Conservation (phyloP, 2,329 filamentous ascomycete species). For the Zasmidium cellare region DNA sequence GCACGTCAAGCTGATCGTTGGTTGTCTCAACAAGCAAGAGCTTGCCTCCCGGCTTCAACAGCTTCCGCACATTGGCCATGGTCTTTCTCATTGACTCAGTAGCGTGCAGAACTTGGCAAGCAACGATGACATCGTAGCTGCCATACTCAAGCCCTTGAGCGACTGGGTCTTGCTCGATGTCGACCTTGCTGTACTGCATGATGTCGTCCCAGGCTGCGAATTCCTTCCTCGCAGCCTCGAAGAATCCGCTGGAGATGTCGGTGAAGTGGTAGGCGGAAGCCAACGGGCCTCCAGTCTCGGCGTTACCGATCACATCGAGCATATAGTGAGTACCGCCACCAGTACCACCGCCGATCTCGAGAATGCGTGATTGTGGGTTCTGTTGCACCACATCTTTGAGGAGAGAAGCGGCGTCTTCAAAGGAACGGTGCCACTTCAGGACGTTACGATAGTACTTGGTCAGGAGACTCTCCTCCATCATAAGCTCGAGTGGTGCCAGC, state of each 20-base stretch:
- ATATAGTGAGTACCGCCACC: conserved; percentile 42
- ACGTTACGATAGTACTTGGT: too few species aligned
- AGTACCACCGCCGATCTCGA: conserved; percentile 50
- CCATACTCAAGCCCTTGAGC: conserved; percentile 37
- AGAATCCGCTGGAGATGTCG: conserved; percentile 45
- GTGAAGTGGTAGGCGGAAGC: conserved; percentile 14
- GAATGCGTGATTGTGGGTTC: conserved; percentile 23
- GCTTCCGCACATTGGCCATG: conserved; percentile 17
- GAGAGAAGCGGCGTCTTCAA: too few species aligned
- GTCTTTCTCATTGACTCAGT: conserved; percentile 16
- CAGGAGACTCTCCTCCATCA: too few species aligned
- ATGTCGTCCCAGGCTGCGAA: conserved; percentile 28
- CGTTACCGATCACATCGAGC: conserved; percentile 38
- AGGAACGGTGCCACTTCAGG: too few species aligned
- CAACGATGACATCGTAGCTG: conserved; percentile 26
- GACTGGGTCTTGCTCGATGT: conserved; percentile 32
- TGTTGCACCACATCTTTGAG: too few species aligned
- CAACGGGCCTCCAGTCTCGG: conserved; percentile 28
- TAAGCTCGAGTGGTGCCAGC: too few species aligned
- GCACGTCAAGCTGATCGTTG: conserved; percentile 1
- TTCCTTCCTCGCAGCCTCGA: conserved; percentile 35
- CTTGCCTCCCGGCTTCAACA: conserved; percentile 26
- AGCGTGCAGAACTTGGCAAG: conserved; percentile 23
- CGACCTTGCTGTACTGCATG: conserved; percentile 33
- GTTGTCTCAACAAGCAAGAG: conserved; percentile 9